phyloP scores from a whole-genome alignment of 1,284 basidiomycete species.

The Apiotrichum veenhuisii region DNA sequence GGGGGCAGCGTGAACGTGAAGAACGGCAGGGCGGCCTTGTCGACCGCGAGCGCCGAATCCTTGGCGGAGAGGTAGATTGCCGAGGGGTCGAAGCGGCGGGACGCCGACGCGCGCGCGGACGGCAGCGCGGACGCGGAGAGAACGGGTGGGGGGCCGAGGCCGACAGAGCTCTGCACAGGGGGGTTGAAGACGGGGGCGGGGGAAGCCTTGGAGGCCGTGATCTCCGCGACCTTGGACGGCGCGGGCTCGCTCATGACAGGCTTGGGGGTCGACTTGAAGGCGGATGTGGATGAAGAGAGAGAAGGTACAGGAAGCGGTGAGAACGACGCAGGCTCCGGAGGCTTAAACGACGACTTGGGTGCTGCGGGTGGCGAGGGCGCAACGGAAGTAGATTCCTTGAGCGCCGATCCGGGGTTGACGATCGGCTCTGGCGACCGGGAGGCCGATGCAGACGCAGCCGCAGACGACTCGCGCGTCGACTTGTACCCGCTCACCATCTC shows the following conservation, averaged over 20 bases:
- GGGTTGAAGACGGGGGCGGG: constrained; percentile 17
- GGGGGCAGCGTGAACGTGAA: constrained; percentile 27
- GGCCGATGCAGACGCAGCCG: neutral
- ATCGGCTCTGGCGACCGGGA: neutral
- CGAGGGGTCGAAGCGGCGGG: constrained; percentile 7
- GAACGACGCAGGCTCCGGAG: constrained; percentile 8
- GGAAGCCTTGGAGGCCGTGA: constrained; percentile 11
- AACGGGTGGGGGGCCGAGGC: constrained; percentile 13
- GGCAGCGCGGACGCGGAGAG: neutral
- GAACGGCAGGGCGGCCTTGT: constrained; percentile 33
- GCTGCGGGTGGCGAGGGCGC: neutral
- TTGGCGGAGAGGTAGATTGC: constrained; percentile 35
- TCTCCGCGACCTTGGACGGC: constrained; percentile 9
- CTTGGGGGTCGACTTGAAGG: constrained; percentile 2
- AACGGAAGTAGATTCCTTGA: neutral
- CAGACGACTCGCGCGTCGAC: neutral
- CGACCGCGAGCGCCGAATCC: constrained; percentile 36
- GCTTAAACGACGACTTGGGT: neutral
- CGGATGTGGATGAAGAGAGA: constrained; percentile 14
- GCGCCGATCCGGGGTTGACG: neutral
- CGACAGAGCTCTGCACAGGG: constrained; percentile 11
- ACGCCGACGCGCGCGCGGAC: neutral
- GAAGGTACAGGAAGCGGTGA: constrained; percentile 16
- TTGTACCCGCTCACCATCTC: constrained; percentile 22
- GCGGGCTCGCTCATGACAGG: neutral